Evolutionary conservation across 352 stramenopile genomes (phyloP), one percentile per base, ranked within the genome.

Genomic region (Saprolegnia diclina): DNA sequence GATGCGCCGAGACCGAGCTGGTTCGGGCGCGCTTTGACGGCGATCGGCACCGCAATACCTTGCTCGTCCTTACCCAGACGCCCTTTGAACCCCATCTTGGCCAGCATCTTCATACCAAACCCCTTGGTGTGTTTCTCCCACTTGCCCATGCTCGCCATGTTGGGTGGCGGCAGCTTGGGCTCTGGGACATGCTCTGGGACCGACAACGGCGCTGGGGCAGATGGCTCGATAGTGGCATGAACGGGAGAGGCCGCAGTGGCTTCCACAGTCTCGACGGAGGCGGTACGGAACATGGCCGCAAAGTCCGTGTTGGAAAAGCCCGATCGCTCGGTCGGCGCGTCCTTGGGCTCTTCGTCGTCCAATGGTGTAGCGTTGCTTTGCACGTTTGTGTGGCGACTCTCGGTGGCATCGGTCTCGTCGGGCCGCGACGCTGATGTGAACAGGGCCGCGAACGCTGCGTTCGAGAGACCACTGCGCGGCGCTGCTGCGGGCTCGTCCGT

Each of bases 41-140:
- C 89, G 38, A 99, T 80, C 0, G 91, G 94, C 29, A 85, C 76
- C 10, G 94, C 97, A 38, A 99, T 94, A 55, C 94, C 93, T 61
- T 90, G 89, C 65, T 97, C 89, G 48, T 97, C 85, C 71, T 96
- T 97, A 29, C 94, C 94, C 26, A 99, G 74, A 21, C 94, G 92
- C 16, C 94, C 94, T 19, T 79, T 90, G 72, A 98, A 99, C 48
- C 95, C 95, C 92, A 99, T 98, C 76, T 98, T 99, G 26, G 87
- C 74, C 57, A 99, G 76, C 76, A 99, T 90, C 76, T 98, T 98
- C 65, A 93, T 88, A 13, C 94, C 95, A 69, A 99, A 98, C 26
- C 94, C 95, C 70, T 97, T 98, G 18, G 94, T 98, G 78, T 99
- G 95, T 75, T 97, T 98, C 80, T 98, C 87, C 95, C 95, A 99